Conservation (phyloP, 768 basidiomycete genomes). For the Lactarius pseudohatsudake region DNA sequence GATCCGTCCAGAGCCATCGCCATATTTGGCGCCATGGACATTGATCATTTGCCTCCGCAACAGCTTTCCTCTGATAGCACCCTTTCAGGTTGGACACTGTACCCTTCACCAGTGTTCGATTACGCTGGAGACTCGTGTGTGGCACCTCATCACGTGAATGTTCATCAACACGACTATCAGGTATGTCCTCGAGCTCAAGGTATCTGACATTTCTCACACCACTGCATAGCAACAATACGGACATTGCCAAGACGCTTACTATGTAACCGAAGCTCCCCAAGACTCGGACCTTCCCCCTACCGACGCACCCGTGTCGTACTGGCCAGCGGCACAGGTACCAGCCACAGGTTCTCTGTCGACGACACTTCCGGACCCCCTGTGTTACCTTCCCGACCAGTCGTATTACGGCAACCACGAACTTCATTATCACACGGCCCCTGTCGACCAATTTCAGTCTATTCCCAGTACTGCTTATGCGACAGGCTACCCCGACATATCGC, state of each 20-base stretch:
- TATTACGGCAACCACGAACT: conserved; percentile 7
- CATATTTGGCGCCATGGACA: conserved; percentile 2
- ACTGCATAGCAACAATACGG: conserved; percentile 10
- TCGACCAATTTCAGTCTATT: background rate
- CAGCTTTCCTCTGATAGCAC: background rate
- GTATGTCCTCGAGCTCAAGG: background rate
- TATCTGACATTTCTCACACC: background rate
- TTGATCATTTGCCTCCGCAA: conserved; percentile 12
- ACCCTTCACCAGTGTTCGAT: background rate
- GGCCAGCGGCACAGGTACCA: conserved; percentile 13
- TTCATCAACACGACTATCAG: conserved; percentile 10
- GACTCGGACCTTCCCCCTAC: background rate
- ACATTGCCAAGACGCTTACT: background rate
- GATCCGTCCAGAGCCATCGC: background rate
- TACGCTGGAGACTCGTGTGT: conserved; percentile 4
- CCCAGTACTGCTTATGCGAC: background rate
- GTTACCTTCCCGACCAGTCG: background rate
- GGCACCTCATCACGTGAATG: conserved; percentile 13
- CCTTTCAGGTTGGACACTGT: conserved; percentile 2
- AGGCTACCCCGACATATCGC: background rate
- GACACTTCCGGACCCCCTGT: conserved; percentile 2
- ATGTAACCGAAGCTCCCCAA: background rate
- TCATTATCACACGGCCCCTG: background rate
- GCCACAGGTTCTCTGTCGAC: background rate
- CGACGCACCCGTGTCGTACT: conserved; percentile 7